Percentiles rank a stretch among this genome's conserved stretches.
Conservation (phyloP, 208 protist genomes). For the Trypanosoma boissoni region DNA sequence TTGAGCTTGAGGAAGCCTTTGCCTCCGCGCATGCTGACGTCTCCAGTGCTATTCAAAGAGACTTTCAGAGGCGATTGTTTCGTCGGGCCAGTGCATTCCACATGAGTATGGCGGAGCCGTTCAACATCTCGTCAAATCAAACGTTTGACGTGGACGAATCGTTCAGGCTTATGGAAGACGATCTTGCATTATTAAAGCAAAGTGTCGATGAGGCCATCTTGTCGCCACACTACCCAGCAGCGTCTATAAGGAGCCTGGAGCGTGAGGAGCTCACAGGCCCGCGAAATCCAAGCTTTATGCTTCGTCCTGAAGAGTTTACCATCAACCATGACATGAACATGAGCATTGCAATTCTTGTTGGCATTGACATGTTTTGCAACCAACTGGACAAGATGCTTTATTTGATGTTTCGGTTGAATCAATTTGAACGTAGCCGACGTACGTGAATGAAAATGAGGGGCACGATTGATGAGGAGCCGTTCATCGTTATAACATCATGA, state of each 20-base stretch:
- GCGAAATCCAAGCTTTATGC: constrained; percentile 23
- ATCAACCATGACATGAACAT: constrained; percentile 57
- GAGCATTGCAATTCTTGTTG: constrained; percentile 50
- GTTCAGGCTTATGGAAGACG: not conserved
- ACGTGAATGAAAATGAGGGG: not conserved
- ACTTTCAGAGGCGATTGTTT: constrained; percentile 28
- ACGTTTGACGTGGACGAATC: not conserved
- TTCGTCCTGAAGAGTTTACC: constrained; percentile 29
- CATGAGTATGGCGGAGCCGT: not conserved
- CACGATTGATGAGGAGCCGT: not conserved
- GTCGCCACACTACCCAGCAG: not conserved
- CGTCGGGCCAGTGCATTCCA: constrained; percentile 25
- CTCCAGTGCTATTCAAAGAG: constrained; percentile 32
- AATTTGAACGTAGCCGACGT: constrained; percentile 30
- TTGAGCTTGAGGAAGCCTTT: constrained; percentile 32
- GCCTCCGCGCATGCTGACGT: constrained; percentile 27
- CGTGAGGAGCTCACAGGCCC: constrained; percentile 22
- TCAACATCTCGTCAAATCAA: not conserved
- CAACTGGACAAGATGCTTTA: constrained; percentile 41
- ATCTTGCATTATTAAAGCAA: not conserved
- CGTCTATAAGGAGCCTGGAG: not conserved
- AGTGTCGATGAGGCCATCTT: not conserved
- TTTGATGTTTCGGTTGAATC: constrained; percentile 46
- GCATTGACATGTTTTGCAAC: constrained; percentile 44
- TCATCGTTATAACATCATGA: not conserved